Evolutionary conservation across 1,139 yeast genomes (phyloP).

Genomic region (Saccharomyces hybrid): DNA sequence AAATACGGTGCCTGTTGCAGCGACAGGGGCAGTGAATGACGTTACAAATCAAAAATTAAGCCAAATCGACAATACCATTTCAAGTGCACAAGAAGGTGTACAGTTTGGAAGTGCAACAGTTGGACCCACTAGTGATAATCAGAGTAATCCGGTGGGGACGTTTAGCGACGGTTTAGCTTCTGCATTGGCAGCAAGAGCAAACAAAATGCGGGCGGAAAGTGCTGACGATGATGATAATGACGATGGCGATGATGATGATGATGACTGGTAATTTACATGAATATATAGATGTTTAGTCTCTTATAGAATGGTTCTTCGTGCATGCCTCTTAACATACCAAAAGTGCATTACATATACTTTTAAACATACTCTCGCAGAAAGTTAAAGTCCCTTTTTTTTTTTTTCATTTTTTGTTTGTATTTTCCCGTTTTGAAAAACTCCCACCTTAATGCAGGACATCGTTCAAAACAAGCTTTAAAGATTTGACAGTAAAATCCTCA

Average conservation of each 20-base stretch:
- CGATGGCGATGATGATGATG: slow-evolving; percentile 44
- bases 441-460: background rate
- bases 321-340: background rate
- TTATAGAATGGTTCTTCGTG: background rate
- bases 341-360: background rate
- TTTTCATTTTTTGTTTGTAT: background rate
- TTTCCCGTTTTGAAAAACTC: background rate
- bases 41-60: slow-evolving; percentile 1
- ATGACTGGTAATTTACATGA: slow-evolving; percentile 34
- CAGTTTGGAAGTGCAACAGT: slow-evolving; percentile 7
- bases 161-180: slow-evolving; percentile 86
- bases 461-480: background rate
- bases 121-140: slow-evolving; percentile 24
- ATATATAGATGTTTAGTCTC: background rate
- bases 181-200: slow-evolving; percentile 79
- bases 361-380: background rate
- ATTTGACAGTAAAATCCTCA: background rate
- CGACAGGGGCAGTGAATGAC: slow-evolving; percentile 7
- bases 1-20: background rate
- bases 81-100: slow-evolving; percentile 16
- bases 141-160: slow-evolving; percentile 25
- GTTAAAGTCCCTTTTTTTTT: background rate
- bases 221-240: slow-evolving; percentile 69
- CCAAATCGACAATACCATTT: slow-evolving; percentile 11
- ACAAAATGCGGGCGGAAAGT: slow-evolving; percentile 63